Evolutionary conservation across 805 yeast species (phyloP).

Genomic region (Lipomyces lipofer): DNA sequence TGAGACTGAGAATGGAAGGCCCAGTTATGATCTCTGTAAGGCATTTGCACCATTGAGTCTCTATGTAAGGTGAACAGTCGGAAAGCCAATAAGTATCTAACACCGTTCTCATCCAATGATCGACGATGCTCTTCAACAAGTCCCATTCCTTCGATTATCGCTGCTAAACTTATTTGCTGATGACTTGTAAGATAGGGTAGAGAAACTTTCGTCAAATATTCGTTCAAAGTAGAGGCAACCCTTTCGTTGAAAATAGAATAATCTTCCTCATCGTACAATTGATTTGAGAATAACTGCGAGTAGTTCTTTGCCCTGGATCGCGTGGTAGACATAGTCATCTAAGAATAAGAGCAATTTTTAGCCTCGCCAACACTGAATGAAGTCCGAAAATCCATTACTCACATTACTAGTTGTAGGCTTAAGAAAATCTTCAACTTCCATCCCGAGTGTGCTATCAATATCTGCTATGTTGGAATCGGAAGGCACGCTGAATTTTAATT

Average conservation of each 20-base stretch:
- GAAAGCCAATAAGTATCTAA: slow-evolving; percentile 50
- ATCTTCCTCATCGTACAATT: slow-evolving; percentile 10
- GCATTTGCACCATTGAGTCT: slow-evolving; percentile 53
- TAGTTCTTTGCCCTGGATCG: slow-evolving; percentile 18
- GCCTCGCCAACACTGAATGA: neutral
- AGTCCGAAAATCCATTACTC: too few species aligned
- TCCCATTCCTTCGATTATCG: slow-evolving; percentile 64
- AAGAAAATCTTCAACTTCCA: slow-evolving; percentile 39
- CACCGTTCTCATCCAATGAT: slow-evolving; percentile 62
- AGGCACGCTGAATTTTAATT: slow-evolving; percentile 55
- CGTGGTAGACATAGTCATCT: slow-evolving; percentile 3
- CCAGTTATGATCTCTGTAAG: slow-evolving; percentile 83
- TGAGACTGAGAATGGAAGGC: slow-evolving; percentile 82
- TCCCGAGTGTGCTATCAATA: slow-evolving; percentile 35
- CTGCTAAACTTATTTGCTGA: slow-evolving; percentile 80
- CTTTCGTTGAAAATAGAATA: slow-evolving; percentile 43
- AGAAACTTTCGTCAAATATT: slow-evolving; percentile 61
- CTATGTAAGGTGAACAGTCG: slow-evolving; percentile 47
- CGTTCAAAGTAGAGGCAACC: slow-evolving; percentile 53
- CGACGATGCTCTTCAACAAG: slow-evolving; percentile 50
- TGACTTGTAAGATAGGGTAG: slow-evolving; percentile 85
- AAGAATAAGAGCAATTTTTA: neutral
- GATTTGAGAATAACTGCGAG: slow-evolving; percentile 14
- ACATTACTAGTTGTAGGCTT: slow-evolving; percentile 4
- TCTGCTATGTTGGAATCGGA: slow-evolving; percentile 43